phyloP scores from a whole-genome alignment of 1,284 basidiomycete genomes.

The Anthracocystis walkeri region DNA sequence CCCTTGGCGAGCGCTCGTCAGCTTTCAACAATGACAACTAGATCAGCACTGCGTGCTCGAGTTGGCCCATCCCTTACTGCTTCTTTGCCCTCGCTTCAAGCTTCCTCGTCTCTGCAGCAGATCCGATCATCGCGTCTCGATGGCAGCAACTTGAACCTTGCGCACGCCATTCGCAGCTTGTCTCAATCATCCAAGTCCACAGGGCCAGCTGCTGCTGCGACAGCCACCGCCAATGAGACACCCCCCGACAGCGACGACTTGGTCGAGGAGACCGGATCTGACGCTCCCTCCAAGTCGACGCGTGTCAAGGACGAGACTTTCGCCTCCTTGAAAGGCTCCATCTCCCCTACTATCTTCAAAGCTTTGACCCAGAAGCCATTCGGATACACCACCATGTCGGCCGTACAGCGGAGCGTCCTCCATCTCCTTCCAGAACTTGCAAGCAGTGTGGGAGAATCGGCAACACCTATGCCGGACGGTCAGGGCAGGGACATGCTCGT shows the following conservation, averaged over 20 bases:
- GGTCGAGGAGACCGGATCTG: not conserved
- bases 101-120: not conserved
- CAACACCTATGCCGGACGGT: slow-evolving; percentile 52
- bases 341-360: slow-evolving; percentile 52
- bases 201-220: slow-evolving; percentile 23
- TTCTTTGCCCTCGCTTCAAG: slow-evolving; percentile 5
- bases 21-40: slow-evolving; percentile 30
- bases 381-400: slow-evolving; percentile 80
- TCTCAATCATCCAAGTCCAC: slow-evolving; percentile 24
- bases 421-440: slow-evolving; percentile 73
- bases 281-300: not conserved
- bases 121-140: slow-evolving; percentile 7
- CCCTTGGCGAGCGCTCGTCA: slow-evolving; percentile 25
- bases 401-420: slow-evolving; percentile 86
- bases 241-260: not conserved
- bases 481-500: slow-evolving; percentile 68
- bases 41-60: slow-evolving; percentile 18
- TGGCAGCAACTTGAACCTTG: slow-evolving; percentile 9
- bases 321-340: slow-evolving; percentile 53
- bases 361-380: slow-evolving; percentile 75
- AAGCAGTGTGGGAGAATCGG: slow-evolving; percentile 22
- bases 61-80: slow-evolving; percentile 1
- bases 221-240: not conserved
- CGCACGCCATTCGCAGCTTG: slow-evolving; percentile 21
- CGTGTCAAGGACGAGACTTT: slow-evolving; percentile 48